phyloP scores from a whole-genome alignment of 1,284 basidiomycete species.

The Pseudozyma hubeiensis region DNA sequence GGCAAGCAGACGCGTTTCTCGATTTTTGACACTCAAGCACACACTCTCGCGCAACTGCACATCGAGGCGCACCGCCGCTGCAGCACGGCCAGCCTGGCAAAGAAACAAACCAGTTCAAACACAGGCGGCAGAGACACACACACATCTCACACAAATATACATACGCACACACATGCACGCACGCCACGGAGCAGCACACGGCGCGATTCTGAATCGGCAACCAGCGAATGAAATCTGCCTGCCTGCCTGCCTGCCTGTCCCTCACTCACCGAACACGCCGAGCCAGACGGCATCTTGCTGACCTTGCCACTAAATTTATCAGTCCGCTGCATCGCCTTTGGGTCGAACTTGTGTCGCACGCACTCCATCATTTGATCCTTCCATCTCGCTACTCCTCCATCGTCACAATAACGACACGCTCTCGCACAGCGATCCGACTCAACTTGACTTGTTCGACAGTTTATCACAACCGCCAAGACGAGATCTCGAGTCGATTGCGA shows the following conservation, averaged over 20 bases:
- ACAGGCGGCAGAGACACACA: background rate
- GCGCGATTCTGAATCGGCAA: background rate
- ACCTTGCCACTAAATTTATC: too few relatives aligned
- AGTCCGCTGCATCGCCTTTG: too few relatives aligned
- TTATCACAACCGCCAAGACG: too few relatives aligned
- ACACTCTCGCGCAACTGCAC: background rate
- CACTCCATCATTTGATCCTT: background rate
- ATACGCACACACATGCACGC: background rate
- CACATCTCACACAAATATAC: background rate
- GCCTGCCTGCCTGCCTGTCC: background rate
- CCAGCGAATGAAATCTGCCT: too few relatives aligned
- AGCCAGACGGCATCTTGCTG: too few relatives aligned
- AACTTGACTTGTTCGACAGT: too few relatives aligned
- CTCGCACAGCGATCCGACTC: background rate
- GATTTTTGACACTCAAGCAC: background rate
- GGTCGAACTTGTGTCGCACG: conserved; percentile 1
- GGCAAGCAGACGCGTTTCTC: too few relatives aligned
- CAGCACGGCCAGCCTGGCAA: background rate
- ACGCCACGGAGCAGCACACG: background rate
- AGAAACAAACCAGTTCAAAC: background rate
- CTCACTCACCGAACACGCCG: background rate
- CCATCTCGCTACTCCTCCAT: background rate
- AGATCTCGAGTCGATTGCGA: too few relatives aligned
- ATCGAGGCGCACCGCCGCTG: background rate
- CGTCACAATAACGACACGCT: background rate